Percentiles rank a stretch among this genome's conserved stretches.
Evolutionary conservation across 2,329 filamentous ascomycete genomes (phyloP).

Genomic region (Gremmenia infestans): DNA sequence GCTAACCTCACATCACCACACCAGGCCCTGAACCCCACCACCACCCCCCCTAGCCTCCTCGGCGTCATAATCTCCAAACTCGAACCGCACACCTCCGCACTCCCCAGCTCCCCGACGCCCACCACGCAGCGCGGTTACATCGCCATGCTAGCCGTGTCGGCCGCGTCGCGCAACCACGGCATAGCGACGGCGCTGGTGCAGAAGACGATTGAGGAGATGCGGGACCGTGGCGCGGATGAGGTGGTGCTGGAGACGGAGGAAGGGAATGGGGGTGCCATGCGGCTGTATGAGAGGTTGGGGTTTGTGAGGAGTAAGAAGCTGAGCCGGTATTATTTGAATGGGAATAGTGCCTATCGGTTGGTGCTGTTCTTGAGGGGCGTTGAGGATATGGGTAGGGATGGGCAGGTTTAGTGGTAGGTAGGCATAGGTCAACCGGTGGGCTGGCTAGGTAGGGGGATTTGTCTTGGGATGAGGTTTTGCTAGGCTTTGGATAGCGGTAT

Average conservation of each 20-base stretch:
- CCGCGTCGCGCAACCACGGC: conserved; percentile 73
- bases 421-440: no score
- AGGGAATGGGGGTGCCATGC: conserved; percentile 83
- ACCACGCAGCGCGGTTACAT: conserved; percentile 83
- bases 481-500: neutral
- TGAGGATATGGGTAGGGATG: conserved; percentile 21
- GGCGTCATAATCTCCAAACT: conserved; percentile 95
- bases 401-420: no score
- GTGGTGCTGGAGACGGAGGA: conserved; percentile 95
- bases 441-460: neutral
- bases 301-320: conserved; percentile 90
- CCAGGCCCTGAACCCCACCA: conserved; percentile 55
- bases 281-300: conserved; percentile 86
- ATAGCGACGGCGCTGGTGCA: conserved; percentile 87
- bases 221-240: conserved; percentile 77
- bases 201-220: conserved; percentile 88
- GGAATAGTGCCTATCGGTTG: conserved; percentile 87
- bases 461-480: neutral
- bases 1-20: conserved; percentile 1
- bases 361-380: conserved; percentile 52
- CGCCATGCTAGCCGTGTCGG: conserved; percentile 92
- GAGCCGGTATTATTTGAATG: conserved; percentile 94
- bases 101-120: conserved; percentile 61
- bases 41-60: conserved; percentile 54
- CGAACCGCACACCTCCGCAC: conserved; percentile 66